Percentiles rank a stretch among this genome's conserved stretches.
Conservation (phyloP, 495 filamentous ascomycete species). For the Thermochaetoides thermophila region DNA sequence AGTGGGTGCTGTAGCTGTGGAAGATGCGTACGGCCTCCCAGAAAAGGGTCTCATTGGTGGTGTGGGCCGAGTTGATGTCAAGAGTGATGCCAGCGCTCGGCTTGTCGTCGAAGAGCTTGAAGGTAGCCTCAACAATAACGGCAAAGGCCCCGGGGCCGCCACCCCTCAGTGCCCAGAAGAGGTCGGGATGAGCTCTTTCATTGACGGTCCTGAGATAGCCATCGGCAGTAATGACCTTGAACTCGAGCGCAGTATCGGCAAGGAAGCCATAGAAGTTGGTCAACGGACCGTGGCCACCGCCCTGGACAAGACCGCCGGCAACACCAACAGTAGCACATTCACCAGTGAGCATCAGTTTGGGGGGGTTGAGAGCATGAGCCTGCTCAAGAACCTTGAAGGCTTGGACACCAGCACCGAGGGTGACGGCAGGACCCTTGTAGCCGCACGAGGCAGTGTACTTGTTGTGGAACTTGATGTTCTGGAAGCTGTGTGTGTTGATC, state of each 20-base stretch:
- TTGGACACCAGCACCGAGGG: conserved; percentile 35
- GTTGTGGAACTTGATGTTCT: conserved; percentile 30
- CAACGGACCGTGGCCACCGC: conserved; percentile 43
- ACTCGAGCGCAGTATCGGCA: conserved; percentile 39
- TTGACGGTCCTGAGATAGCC: conserved; percentile 38
- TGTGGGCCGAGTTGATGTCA: conserved; percentile 24
- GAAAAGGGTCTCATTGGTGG: conserved; percentile 22
- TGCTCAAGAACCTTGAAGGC: conserved; percentile 27
- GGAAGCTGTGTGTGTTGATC: conserved; percentile 51
- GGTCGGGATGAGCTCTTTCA: conserved; percentile 35
- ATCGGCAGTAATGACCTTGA: conserved; percentile 42
- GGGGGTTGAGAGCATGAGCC: conserved; percentile 28
- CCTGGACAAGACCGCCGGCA: conserved; percentile 39
- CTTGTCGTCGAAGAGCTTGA: conserved; percentile 33
- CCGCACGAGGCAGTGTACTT: conserved; percentile 18
- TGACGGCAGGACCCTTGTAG: conserved; percentile 32
- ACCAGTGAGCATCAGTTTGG: conserved; percentile 35
- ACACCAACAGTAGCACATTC: conserved; percentile 32
- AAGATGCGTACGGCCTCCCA: conserved; percentile 32
- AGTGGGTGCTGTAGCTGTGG: conserved; percentile 28
- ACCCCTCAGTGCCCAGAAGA: conserved; percentile 52
- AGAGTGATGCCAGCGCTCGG: conserved; percentile 25
- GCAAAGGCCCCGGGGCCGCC: conserved; percentile 44
- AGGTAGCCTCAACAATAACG: conserved; percentile 37
- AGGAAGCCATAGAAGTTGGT: conserved; percentile 37